Percentiles rank a stretch among this genome's conserved stretches.
These are phyloP conservation scores for Globisporangium iwayamae DNA, from an alignment of 352 stramenopile genomes.

Conservation along the genomic window DNA sequence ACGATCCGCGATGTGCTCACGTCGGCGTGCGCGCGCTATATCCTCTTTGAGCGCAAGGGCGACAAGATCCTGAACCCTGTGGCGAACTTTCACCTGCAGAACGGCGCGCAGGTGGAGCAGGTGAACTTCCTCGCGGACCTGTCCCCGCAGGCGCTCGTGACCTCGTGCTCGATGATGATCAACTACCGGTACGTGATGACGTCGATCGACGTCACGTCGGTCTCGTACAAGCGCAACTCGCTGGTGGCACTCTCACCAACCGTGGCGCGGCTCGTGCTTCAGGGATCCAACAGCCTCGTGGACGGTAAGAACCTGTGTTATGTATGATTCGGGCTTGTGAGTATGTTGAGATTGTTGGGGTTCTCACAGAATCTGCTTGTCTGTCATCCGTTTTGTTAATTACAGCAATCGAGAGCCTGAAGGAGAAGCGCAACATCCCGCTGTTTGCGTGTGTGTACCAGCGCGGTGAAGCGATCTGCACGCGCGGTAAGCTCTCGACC, in stretches of 20 bases:
- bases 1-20: conserved; percentile 50
- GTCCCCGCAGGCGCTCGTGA: conserved; percentile 38
- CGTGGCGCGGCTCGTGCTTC: conserved; percentile 57
- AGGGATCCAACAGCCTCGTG: conserved; percentile 45
- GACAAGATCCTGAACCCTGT: conserved; percentile 82
- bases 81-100: conserved; percentile 84
- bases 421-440: conserved; percentile 48
- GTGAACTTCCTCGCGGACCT: conserved; percentile 80
- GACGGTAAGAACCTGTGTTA: conserved; percentile 36
- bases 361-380: conserved; percentile 8
- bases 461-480: conserved; percentile 59
- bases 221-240: conserved; percentile 78
- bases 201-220: conserved; percentile 67
- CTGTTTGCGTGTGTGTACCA: conserved; percentile 70
- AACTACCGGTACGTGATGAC: conserved; percentile 88
- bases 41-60: conserved; percentile 73
- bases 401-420: conserved; percentile 47
- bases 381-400: conserved; percentile 3
- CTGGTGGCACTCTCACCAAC: conserved; percentile 57
- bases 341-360: neutral
- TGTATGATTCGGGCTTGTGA: neutral
- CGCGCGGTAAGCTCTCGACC: conserved; percentile 54
- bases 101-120: conserved; percentile 82
- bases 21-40: conserved; percentile 63
- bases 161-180: conserved; percentile 76